Base-by-base conservation (phyloP, 352 stramenopile species). In the Blastocystis sp. region DNA sequence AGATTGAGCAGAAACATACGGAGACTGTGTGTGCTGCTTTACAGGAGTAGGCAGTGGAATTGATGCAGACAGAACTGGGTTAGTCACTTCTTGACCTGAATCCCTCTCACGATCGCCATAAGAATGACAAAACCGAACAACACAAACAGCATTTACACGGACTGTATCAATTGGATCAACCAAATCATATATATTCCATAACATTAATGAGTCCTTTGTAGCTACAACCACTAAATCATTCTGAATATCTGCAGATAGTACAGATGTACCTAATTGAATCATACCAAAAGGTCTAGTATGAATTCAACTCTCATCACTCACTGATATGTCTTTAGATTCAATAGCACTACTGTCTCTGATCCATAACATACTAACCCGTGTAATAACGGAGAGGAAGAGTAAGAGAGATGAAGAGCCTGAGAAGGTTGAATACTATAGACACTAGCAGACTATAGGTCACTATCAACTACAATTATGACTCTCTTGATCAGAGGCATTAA, bases 291-390 rank as follows among this genome's bases (percentile, higher is more conserved):
- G 27, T 57, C 65, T 77, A 51, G 6, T 42, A 12, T 21, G 11
- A 51, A 77, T 24, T 21, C 1, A 51, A 49, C 51, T 2, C 3
- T 2, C 16, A 21, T 32, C 2, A 5, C 29, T 29, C 39, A 77
- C 65, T 77, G 65, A 29, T 77, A 56, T 24, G 65, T 77, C n/a
- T 51, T 46, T 5, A 77, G 65, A 32, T 77, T 77, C 32, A 77
- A 27, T 19, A 77, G 16, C 27, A 57, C 12, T 24, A 77, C 32
- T 14, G 24, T 21, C 21, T 51, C 56, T 19, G 37, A 42, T 19
- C 37, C 37, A n/a, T 52, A 51, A n/a, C 65, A 77, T n/a, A 77
- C 1, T 14, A 77, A 42, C 11, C 37, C 37, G 6, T 46, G 37
- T 24, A 77, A 37, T 24, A 54, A 49, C 3, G 65, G 43, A 19